Evolutionary conservation across 1,284 basidiomycete species (phyloP).

Genomic region (Marasmius tenuissimus): DNA sequence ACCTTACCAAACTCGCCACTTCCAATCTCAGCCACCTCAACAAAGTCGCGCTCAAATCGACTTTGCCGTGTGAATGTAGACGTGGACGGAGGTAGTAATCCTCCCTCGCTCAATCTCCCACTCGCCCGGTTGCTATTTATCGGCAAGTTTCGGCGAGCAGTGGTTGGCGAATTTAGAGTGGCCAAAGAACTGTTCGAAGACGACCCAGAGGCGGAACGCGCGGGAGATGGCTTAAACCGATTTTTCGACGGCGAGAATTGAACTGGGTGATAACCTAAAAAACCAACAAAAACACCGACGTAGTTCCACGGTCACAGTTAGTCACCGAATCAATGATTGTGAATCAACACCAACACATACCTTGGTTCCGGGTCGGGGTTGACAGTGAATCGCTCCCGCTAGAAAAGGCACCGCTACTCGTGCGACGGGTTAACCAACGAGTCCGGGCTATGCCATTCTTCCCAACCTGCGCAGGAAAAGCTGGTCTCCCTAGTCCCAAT

Average conservation of each 20-base stretch:
- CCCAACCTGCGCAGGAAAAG: constrained; percentile 22
- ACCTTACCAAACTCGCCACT: constrained; percentile 95
- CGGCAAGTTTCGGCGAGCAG: constrained; percentile 23
- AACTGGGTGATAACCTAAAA: constrained; percentile 25
- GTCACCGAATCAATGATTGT: constrained; percentile 12
- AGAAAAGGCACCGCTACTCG: constrained; percentile 76
- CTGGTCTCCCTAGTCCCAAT: constrained; percentile 65
- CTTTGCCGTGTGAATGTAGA: constrained; percentile 50
- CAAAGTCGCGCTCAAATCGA: constrained; percentile 78
- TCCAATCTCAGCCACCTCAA: constrained; percentile 82
- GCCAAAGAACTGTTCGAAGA: constrained; percentile 49
- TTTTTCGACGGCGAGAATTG: constrained; percentile 47
- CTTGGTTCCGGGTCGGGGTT: constrained; percentile 55
- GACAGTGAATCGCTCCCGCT: constrained; percentile 66
- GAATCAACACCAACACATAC: constrained; percentile 26
- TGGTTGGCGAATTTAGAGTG: constrained; percentile 30
- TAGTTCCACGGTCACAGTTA: constrained; percentile 45
- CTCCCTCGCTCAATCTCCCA: constrained; percentile 10
- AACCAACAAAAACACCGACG: constrained; percentile 44
- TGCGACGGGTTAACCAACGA: constrained; percentile 68
- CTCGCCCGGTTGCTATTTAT: constrained; percentile 15
- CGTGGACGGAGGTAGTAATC: constrained; percentile 28
- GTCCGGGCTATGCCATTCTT: constrained; percentile 36
- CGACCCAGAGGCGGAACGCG: constrained; percentile 53
- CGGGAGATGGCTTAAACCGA: constrained; percentile 36